phyloP scores from a whole-genome alignment of 2,329 filamentous ascomycete species.

The Fusarium proliferatum region DNA sequence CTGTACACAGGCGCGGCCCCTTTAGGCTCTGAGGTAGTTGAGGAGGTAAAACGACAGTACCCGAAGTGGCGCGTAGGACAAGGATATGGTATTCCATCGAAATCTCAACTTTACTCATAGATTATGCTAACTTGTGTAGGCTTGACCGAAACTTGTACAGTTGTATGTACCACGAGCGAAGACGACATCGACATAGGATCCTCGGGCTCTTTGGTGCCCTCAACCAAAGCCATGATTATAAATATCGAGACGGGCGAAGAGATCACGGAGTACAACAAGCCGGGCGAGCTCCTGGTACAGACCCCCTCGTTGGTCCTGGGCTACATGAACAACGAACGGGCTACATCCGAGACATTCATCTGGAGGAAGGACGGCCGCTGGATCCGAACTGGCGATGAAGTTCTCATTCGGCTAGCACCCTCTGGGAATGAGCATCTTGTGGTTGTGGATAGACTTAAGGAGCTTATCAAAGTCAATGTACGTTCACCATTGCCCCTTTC shows the following conservation, averaged over 20 bases:
- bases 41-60: neutral
- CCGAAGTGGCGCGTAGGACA: neutral
- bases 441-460: neutral
- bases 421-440: neutral
- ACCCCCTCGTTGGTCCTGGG: fast-evolving
- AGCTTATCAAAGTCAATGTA: neutral
- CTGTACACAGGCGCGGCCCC: neutral
- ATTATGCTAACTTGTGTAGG: neutral
- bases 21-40: fast-evolving
- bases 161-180: neutral
- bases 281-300: fast-evolving
- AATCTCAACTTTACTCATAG: too few species aligned
- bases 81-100: neutral
- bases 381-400: neutral
- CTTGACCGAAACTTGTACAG: neutral
- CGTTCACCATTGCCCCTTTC: too few species aligned
- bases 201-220: fast-evolving
- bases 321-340: neutral
- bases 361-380: neutral
- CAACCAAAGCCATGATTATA: neutral
- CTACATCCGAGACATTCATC: fast-evolving
- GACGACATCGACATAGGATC: neutral
- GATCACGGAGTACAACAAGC: neutral
- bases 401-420: neutral
- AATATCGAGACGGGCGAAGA: neutral